These are phyloP conservation scores for Hydrangea macrophylla DNA, from an alignment of 148 eudicot species.

Conservation along the genomic window DNA sequence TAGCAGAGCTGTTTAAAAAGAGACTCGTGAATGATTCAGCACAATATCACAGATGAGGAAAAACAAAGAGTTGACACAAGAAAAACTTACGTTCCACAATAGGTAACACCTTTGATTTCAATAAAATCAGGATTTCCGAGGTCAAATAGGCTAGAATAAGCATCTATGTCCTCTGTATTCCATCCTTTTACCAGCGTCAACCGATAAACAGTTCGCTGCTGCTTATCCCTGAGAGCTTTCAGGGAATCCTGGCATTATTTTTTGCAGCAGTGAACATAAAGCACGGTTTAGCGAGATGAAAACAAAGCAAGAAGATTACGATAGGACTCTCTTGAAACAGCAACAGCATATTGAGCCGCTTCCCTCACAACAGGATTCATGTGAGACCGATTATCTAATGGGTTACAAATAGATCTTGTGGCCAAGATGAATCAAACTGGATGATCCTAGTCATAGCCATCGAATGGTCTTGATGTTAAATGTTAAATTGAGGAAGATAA, in stretches of 20 bases:
- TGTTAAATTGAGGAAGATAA: background rate
- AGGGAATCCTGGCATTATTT: slow-evolving; percentile 69
- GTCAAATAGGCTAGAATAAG: slow-evolving; percentile 73
- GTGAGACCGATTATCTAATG: background rate
- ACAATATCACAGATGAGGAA: background rate
- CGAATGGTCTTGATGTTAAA: too few species aligned
- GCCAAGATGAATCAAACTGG: background rate
- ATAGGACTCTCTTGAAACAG: background rate
- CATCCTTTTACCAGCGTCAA: slow-evolving; percentile 94
- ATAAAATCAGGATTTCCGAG: slow-evolving; percentile 85
- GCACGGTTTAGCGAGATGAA: background rate
- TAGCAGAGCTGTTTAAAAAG: slow-evolving; percentile 67
- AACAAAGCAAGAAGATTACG: background rate
- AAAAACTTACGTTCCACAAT: slow-evolving; percentile 92
- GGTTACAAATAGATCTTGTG: background rate
- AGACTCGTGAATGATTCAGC: slow-evolving; percentile 2
- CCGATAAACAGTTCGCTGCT: slow-evolving; percentile 96
- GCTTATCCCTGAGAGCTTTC: slow-evolving; percentile 73
- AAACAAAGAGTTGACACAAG: background rate
- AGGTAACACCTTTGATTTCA: slow-evolving; percentile 97
- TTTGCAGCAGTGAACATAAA: slow-evolving; percentile 1
- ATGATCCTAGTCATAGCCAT: background rate
- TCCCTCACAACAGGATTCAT: background rate
- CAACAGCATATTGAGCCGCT: background rate
- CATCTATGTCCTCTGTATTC: slow-evolving; percentile 93